Evolutionary conservation across 2,329 filamentous ascomycete genomes (phyloP).

Genomic region (Ceratocystiopsis sp.): DNA sequence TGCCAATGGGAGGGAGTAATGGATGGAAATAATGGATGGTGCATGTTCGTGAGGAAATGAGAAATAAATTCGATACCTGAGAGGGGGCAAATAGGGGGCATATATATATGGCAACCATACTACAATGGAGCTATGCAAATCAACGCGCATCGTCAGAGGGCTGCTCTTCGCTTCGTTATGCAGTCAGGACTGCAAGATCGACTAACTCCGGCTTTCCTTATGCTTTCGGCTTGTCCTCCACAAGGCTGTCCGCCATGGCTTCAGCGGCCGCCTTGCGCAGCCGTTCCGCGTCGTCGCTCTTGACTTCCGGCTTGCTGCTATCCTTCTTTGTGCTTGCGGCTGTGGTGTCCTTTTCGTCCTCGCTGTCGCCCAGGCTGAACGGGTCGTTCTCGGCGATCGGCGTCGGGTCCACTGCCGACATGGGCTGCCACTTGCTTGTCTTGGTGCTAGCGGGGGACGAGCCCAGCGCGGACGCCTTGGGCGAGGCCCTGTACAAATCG

Average conservation of each 20-base stretch:
- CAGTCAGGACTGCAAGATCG: too few species aligned
- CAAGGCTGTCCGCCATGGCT: slow-evolving; percentile 13
- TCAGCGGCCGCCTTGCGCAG: slow-evolving; percentile 13
- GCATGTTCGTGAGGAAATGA: too few species aligned
- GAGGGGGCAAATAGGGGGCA: too few species aligned
- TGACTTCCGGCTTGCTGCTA: neutral
- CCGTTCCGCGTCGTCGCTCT: slow-evolving; percentile 9
- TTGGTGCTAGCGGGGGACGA: slow-evolving; percentile 28
- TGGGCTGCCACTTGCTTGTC: slow-evolving; percentile 90
- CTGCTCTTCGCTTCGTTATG: too few species aligned
- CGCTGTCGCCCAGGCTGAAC: slow-evolving; percentile 89
- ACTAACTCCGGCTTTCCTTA: neutral
- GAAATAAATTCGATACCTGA: too few species aligned
- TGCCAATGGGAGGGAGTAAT: too few species aligned
- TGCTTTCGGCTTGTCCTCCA: slow-evolving; percentile 11
- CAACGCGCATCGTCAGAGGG: too few species aligned
- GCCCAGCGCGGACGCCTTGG: slow-evolving; percentile 20
- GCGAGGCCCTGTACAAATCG: slow-evolving; percentile 53
- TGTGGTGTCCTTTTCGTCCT: slow-evolving; percentile 60
- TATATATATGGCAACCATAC: too few species aligned
- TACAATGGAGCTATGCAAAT: too few species aligned
- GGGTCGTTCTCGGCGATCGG: slow-evolving; percentile 86
- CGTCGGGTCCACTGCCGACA: slow-evolving; percentile 69
- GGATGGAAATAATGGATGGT: too few species aligned
- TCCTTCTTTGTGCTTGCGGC: neutral